Base-by-base conservation (phyloP, 2,329 filamentous ascomycete genomes). In the Colletotrichum sp. region DNA sequence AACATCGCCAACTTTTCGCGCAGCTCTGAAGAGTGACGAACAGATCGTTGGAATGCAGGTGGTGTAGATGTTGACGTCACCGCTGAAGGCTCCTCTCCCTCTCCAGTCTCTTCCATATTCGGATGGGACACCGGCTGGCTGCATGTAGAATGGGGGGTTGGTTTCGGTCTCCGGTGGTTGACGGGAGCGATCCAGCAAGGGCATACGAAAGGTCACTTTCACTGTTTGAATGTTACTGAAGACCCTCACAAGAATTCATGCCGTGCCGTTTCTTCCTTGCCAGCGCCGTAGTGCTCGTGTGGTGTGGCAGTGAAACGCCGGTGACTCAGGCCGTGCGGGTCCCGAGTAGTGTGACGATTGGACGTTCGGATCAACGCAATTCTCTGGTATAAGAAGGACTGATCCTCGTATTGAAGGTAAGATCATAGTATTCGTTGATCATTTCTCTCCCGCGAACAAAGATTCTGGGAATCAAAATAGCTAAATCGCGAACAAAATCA, bases 351-450 rank as follows among this genome's bases (percentile, higher is more conserved):
- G 38, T n/a, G 6, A n/a, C 3, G 16, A n/a, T 9, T 43, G 2
- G 38, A 43, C 8, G 8, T n/a, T 43, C 2, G 5, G 8, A 8
- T n/a, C 38, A 10, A 1, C 1, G 38, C 38, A 5, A n/a, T n/a
- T 10, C 38, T 8, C 38, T 43, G 38, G 9, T 38, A 18, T 38
- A 34, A 3, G 1, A 34, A 34, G 13, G 26, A 8, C n/a, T 18
- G 1, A 10, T 3, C 0, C 3, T 3, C 8, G 6, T 6, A 8
- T 26, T 16, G 34, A 0, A 36, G 15, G 1, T 3, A 3, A 4
- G 8, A 16, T 36, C 2, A 8, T 15, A 4, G 6, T 7, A 36
- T 0, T 36, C 1, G 3, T 16, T 36, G 3, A 1, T 2, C 4
- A 1, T 8, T 2, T 36, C 15, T 8, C 6, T 16, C 15, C 36